Base-by-base conservation (phyloP, 306 rosid species). In the Lotus japonicus region DNA sequence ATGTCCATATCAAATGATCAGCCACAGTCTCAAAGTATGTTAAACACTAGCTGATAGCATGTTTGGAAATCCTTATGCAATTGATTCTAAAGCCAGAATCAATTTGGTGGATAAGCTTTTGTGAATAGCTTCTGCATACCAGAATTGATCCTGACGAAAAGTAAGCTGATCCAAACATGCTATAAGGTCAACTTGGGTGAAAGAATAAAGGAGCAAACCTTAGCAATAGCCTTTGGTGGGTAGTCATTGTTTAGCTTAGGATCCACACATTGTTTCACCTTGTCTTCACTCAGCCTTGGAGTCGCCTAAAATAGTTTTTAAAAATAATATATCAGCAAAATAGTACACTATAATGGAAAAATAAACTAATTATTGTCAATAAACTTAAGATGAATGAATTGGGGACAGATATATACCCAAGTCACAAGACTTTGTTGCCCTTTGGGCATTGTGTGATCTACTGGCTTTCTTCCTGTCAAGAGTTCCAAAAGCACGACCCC, bases 361-460 rank as follows among this genome's bases (percentile, higher is more conserved):
- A 21, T 16, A 16, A 45, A 14, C 19, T 58, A 57, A 50, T 62
- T 41, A 72, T 58, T 49, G 46, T 62, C 38, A 49, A 18, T 35
- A n/a, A 51, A 26, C 36, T 16, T n/a, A 7, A 12, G 10, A 63
- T n/a, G n/a, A 48, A 42, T 11, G 52, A 60, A 54, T 7, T 53
- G 1, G 8, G 15, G 9, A 39, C 5, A 75, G 5, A 39, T 38
- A 38, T 38, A 9, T 85, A 94, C 98, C 98, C 98, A 90, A 81
- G 98, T 94, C 54, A 94, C 98, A 76, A 94, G 97, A 88, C 98
- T 94, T 75, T 94, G 98, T 79, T 94, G 98, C 72, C 98, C 98
- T 71, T 94, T 94, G 4, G 98, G 98, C 98, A 94, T 94, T 49
- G 98, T 94, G 62, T 95, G 99, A 44, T 95, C 97, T 68, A 94